phyloP scores from a whole-genome alignment of 2,329 filamentous ascomycete genomes.

The Xylogone sp. region DNA sequence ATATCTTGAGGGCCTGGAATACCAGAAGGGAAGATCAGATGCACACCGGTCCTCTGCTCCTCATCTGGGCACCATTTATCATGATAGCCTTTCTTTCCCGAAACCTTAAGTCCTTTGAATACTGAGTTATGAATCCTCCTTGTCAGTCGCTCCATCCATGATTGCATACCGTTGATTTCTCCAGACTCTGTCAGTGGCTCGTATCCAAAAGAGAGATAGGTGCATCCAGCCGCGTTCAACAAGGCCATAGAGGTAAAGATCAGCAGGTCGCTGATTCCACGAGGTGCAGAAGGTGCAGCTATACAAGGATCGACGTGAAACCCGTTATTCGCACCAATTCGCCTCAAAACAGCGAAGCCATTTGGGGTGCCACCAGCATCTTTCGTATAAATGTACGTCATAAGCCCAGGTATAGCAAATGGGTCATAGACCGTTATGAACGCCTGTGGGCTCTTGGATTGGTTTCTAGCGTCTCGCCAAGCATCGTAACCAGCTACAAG shows the following conservation, averaged over 20 bases:
- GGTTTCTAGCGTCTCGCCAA: slow-evolving; percentile 34
- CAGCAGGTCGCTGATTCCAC: slow-evolving; percentile 35
- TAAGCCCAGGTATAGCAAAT: slow-evolving; percentile 32
- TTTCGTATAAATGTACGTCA: slow-evolving; percentile 37
- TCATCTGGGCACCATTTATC: slow-evolving; percentile 35
- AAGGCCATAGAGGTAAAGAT: slow-evolving; percentile 34
- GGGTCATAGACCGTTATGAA: slow-evolving; percentile 38
- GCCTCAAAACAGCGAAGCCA: slow-evolving; percentile 35
- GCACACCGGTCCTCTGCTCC: slow-evolving; percentile 27
- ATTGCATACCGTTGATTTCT: slow-evolving; percentile 29
- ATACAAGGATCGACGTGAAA: slow-evolving; percentile 39
- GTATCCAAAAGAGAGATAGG: slow-evolving; percentile 35
- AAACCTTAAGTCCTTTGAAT: slow-evolving; percentile 30
- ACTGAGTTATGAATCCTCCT: slow-evolving; percentile 27
- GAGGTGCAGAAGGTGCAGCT: slow-evolving; percentile 28
- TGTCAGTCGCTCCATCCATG: slow-evolving; percentile 24
- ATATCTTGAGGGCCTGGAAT: slow-evolving; percentile 28
- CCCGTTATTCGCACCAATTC: slow-evolving; percentile 30
- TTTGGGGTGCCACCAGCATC: slow-evolving; percentile 25
- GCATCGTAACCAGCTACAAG: slow-evolving; percentile 32
- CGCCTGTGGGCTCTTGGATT: slow-evolving; percentile 27
- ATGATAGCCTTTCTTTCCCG: slow-evolving; percentile 35
- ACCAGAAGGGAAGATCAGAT: slow-evolving; percentile 32
- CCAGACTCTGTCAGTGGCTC: slow-evolving; percentile 31
- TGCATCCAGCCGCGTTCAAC: slow-evolving; percentile 27